A percentile compares a stretch with the other conserved stretches of the same genome.
Conservation (phyloP, 352 stramenopile genomes). For the Phytophthora aleatoria region DNA sequence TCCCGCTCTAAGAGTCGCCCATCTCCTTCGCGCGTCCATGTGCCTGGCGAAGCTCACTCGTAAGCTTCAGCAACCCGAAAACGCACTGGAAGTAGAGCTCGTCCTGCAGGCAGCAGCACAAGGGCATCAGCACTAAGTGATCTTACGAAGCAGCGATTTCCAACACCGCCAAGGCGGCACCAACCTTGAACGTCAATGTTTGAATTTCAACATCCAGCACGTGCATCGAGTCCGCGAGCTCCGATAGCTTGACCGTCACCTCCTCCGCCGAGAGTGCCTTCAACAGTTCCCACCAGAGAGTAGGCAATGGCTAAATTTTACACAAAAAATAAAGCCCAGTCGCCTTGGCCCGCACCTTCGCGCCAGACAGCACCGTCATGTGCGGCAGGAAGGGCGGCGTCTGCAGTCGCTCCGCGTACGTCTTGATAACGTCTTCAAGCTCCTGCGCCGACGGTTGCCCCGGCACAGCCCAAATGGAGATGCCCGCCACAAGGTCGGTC, state of each 20-base stretch:
- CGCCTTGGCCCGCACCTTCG: conserved; percentile 36
- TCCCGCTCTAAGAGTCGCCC: neutral
- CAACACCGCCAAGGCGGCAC: neutral
- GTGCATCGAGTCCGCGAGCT: conserved; percentile 39
- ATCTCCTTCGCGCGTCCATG: conserved; percentile 50
- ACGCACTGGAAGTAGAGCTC: conserved; percentile 75
- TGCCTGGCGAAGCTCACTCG: conserved; percentile 39
- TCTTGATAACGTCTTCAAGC: conserved; percentile 42
- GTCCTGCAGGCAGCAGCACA: conserved; percentile 30
- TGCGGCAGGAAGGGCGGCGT: conserved; percentile 59
- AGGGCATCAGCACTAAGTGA: neutral
- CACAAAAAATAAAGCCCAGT: neutral
- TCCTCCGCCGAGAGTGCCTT: conserved; percentile 38
- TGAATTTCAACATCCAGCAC: conserved; percentile 41
- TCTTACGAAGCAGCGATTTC: neutral
- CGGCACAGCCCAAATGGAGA: conserved; percentile 67
- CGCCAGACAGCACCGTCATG: conserved; percentile 60
- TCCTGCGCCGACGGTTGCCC: conserved; percentile 18
- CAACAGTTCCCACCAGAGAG: neutral
- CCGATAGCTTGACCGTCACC: conserved; percentile 35
- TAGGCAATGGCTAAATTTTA: neutral
- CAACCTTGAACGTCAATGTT: conserved; percentile 57
- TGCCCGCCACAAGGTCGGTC: conserved; percentile 51
- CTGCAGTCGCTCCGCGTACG: conserved; percentile 39
- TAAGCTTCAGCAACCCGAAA: conserved; percentile 54